phyloP scores from a whole-genome alignment of 371 early-diverging fungal species.

The Mortierella sp. region DNA sequence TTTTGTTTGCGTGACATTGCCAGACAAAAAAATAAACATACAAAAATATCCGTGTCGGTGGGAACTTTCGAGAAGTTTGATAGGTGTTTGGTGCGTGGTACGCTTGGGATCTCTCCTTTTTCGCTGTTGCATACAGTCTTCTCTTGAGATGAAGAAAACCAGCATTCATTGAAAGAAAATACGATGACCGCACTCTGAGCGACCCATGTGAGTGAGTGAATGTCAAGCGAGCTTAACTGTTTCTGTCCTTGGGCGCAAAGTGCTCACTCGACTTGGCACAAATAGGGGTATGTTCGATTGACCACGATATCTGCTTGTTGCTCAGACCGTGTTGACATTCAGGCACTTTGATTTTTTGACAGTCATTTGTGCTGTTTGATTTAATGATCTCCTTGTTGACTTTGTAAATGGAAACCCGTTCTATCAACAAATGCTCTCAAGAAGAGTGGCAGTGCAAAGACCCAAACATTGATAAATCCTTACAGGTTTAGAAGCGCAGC shows the following conservation, averaged over 20 bases:
- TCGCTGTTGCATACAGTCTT: background rate
- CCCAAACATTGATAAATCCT: slow-evolving; percentile 5
- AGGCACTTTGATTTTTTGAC: background rate
- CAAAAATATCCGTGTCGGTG: slow-evolving; percentile 1
- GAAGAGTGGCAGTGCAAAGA: slow-evolving; percentile 20
- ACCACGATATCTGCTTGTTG: background rate
- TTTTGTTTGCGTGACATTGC: background rate
- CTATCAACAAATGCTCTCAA: slow-evolving; percentile 16
- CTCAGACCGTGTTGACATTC: background rate
- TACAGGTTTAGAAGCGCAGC: background rate
- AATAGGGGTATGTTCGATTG: slow-evolving; percentile 2
- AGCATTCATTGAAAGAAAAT: too few species aligned
- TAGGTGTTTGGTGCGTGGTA: slow-evolving; percentile 2
- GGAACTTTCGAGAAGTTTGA: slow-evolving; percentile 10
- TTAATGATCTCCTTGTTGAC: background rate
- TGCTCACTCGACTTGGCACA: background rate
- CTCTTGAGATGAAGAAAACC: too few species aligned
- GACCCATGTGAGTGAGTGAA: background rate
- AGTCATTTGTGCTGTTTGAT: background rate
- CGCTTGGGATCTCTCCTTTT: background rate
- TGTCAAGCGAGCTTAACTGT: background rate
- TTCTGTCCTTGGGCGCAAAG: background rate
- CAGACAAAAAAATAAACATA: background rate
- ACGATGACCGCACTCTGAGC: background rate
- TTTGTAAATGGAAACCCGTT: background rate